Base-by-base conservation (phyloP, 768 basidiomycete species). In the Boletus bicolor region DNA sequence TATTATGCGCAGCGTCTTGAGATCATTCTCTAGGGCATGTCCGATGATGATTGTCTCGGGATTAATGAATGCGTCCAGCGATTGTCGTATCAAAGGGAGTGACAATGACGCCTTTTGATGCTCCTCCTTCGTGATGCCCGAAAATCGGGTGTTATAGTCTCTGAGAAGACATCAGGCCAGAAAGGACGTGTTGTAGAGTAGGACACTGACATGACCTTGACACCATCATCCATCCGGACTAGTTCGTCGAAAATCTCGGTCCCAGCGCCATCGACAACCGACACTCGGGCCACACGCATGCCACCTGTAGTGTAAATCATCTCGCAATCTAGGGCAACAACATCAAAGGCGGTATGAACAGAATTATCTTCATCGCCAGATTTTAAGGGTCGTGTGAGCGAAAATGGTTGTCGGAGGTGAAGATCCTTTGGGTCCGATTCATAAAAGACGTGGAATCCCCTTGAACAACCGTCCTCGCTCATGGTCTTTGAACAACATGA, bases 251-350 rank as follows among this genome's bases (percentile, higher is more conserved):
- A 86, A 3, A 98, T 79, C 50, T 84, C 77, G 28, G 75, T 74
- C 1, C 92, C 93, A 1, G 77, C 68, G 8, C 85, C 87, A 66
- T 96, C 89, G 2, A 98, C 83, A 7, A 96, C 83, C 0, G 95
- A 97, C 2, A 97, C 85, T 4, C 97, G 82, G 3, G 93, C 96
- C 4, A 97, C 84, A 21, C 88, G 85, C 80, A 93, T 84, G 0
- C 97, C 97, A 5, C 89, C 91, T 0, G 95, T 98, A 0, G 93
- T 90, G 73, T 95, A 93, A 9, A 98, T 79, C 91, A 98, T 93
- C 72, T 99, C 97, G 67, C 97, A 98, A 69, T 99, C 97, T 48
- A 98, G 76, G 0, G 92, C 92, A 6, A 86, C 90, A 5, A 98
- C 82, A 54, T 94, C 90, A 44, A 92, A 73, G 1, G 80, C 75